Evolutionary conservation across 495 filamentous ascomycete genomes (phyloP).

Genomic region (Neurospora sublineolata): DNA sequence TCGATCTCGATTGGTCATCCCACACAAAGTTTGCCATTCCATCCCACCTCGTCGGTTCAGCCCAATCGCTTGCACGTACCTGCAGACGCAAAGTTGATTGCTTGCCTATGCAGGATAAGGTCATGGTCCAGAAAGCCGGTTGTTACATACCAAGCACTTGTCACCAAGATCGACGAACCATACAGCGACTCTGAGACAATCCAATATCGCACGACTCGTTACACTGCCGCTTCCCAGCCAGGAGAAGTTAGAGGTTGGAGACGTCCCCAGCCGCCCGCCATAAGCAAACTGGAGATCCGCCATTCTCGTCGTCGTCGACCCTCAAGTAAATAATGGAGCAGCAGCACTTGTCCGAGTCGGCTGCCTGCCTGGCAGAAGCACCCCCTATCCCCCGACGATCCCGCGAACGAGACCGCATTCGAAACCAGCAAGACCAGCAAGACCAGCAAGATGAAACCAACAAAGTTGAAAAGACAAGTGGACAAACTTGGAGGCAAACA

Average conservation of each 20-base stretch:
- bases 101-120: neutral
- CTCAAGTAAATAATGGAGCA: constrained; percentile 4
- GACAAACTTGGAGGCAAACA: neutral
- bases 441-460: neutral
- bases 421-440: neutral
- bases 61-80: neutral
- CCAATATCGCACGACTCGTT: neutral
- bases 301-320: neutral
- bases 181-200: neutral
- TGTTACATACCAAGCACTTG: neutral
- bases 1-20: neutral
- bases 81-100: neutral
- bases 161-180: neutral
- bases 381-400: constrained; percentile 21
- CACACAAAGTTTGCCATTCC: neutral
- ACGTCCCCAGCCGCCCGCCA: neutral
- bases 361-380: constrained; percentile 9
- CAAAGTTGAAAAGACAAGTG: neutral
- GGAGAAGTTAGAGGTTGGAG: neutral
- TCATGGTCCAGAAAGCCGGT: neutral
- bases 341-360: constrained; percentile 16
- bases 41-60: neutral
- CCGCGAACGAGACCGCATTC: constrained; percentile 20
- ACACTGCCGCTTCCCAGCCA: neutral
- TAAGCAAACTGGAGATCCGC: neutral